phyloP scores from a whole-genome alignment of 768 basidiomycete genomes.

The Boletus sp. region DNA sequence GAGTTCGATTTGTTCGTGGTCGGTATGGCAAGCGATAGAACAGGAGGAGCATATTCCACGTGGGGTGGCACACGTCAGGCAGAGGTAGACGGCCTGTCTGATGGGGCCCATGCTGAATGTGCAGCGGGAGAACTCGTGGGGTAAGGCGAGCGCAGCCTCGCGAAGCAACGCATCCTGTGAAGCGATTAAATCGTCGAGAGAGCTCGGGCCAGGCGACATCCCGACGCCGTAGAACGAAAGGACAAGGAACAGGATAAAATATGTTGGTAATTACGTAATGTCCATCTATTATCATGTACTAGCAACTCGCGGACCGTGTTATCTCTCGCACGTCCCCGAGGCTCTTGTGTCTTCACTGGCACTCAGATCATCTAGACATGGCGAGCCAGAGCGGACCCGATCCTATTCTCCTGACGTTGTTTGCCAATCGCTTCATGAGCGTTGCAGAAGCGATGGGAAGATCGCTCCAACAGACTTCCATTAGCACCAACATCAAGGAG shows the following conservation, averaged over 20 bases:
- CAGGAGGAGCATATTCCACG: conserved; percentile 80
- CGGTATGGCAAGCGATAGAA: conserved; percentile 81
- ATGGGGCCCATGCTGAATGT: conserved; percentile 58
- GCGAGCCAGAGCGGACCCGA: conserved; percentile 50
- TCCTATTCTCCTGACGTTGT: conserved; percentile 85
- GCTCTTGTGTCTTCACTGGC: background rate
- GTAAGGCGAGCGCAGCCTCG: conserved; percentile 50
- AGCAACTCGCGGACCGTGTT: background rate
- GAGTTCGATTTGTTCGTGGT: conserved; percentile 83
- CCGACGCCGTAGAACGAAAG: too few relatives aligned
- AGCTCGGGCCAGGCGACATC: too few relatives aligned
- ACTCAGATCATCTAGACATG: conserved; percentile 12
- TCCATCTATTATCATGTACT: too few relatives aligned
- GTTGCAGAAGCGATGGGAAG: conserved; percentile 96
- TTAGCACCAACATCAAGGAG: conserved; percentile 93
- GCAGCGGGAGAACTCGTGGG: conserved; percentile 60
- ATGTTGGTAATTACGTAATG: too few relatives aligned
- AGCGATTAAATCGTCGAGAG: conserved; percentile 20
- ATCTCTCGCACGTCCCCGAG: background rate
- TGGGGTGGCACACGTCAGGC: conserved; percentile 63
- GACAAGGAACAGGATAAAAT: too few relatives aligned
- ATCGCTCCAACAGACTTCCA: conserved; percentile 85
- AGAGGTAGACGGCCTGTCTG: conserved; percentile 81
- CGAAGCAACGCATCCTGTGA: conserved; percentile 30
- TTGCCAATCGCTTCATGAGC: conserved; percentile 96